These are phyloP conservation scores for Cucurbita pepo DNA, from an alignment of 306 rosid species.

Conservation along the genomic window DNA sequence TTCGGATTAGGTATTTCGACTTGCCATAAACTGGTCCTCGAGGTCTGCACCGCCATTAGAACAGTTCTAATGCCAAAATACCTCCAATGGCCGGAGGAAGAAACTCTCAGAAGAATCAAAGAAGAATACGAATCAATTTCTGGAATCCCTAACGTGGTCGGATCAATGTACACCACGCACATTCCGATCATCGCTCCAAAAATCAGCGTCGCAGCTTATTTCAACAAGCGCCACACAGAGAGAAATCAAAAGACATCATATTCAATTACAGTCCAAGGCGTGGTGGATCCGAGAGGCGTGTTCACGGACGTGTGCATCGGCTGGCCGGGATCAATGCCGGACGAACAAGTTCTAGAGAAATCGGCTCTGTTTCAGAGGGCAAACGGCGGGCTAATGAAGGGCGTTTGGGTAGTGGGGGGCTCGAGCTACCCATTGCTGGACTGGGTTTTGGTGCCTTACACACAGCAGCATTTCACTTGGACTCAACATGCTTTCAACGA, in stretches of 20 bases:
- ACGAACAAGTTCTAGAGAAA: constrained; percentile 71
- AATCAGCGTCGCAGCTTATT: constrained; percentile 72
- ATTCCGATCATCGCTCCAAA: constrained; percentile 91
- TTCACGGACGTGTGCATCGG: constrained; percentile 83
- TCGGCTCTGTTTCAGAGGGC: constrained; percentile 66
- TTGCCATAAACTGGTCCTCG: constrained; percentile 80
- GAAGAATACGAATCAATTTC: constrained; percentile 48
- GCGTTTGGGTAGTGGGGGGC: constrained; percentile 68
- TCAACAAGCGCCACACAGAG: constrained; percentile 75
- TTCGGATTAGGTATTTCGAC: constrained; percentile 92
- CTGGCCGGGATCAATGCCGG: constrained; percentile 96
- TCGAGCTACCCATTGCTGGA: constrained; percentile 71
- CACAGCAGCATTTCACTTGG: constrained; percentile 74
- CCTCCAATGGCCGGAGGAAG: constrained; percentile 72
- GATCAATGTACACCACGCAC: constrained; percentile 86
- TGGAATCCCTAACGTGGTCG: constrained; percentile 73
- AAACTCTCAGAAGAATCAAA: constrained; percentile 25
- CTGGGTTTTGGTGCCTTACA: constrained; percentile 83
- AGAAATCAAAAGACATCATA: constrained; percentile 85
- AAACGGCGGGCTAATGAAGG: constrained; percentile 44
- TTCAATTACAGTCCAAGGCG: constrained; percentile 86
- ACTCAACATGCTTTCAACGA: constrained; percentile 87
- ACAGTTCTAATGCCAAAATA: constrained; percentile 76
- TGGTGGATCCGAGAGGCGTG: constrained; percentile 59
- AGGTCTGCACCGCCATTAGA: constrained; percentile 76